Percentiles rank a stretch among this genome's conserved stretches.
phyloP scores from a whole-genome alignment of 2,329 filamentous ascomycete species.

The Colletotrichum shisoi region DNA sequence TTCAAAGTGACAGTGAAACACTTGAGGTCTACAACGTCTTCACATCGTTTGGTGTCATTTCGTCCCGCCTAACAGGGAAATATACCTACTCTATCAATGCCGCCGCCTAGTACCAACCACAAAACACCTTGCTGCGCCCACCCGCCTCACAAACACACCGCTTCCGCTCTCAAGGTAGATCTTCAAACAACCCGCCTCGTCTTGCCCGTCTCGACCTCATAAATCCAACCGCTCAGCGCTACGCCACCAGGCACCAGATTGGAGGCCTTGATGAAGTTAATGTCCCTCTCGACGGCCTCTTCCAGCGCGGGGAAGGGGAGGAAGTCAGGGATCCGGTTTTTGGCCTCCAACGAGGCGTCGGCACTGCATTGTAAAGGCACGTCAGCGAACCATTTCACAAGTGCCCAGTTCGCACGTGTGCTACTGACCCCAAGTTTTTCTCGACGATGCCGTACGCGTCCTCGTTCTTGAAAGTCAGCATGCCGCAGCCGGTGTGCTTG shows the following conservation, averaged over 20 bases:
- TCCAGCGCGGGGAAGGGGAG: conserved; percentile 71
- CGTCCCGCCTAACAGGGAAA: neutral
- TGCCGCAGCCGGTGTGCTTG: conserved; percentile 78
- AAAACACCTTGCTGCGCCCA: neutral
- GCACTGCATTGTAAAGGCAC: conserved; percentile 20
- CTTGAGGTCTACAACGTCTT: neutral
- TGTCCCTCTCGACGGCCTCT: conserved; percentile 70
- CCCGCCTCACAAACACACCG: conserved; percentile 4
- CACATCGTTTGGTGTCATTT: no score
- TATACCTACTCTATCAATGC: neutral
- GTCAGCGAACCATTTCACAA: neutral
- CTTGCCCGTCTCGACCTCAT: conserved; percentile 78
- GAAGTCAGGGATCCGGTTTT: conserved; percentile 61
- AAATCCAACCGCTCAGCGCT: conserved; percentile 75
- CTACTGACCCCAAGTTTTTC: conserved; percentile 61
- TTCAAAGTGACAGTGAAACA: neutral
- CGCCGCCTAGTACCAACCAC: neutral
- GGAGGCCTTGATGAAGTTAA: conserved; percentile 67
- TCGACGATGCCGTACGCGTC: conserved; percentile 61
- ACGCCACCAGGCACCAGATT: conserved; percentile 68
- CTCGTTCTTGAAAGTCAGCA: conserved; percentile 72
- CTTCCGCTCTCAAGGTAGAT: conserved; percentile 21
- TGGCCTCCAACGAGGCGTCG: conserved; percentile 42
- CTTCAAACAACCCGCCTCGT: conserved; percentile 45
- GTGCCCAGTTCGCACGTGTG: neutral